Base-by-base conservation (phyloP, 139 green algal species). In the Closterium sp. region DNA sequence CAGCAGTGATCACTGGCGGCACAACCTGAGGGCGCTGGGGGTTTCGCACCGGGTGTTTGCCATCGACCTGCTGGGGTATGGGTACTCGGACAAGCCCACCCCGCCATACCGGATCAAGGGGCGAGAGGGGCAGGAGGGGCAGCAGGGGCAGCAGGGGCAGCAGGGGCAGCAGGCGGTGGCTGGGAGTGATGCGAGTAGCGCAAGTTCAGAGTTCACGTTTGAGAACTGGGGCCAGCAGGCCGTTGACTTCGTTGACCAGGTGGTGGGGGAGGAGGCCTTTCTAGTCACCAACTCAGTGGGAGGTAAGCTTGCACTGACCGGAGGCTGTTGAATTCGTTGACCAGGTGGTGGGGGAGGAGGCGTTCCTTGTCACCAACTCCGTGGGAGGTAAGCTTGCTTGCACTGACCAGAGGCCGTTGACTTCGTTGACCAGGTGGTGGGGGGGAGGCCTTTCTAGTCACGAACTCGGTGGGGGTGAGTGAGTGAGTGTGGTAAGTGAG, bases 31-130 rank as follows among this genome's bases (percentile, higher is more conserved):
- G 0, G 94, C 88, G 31, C 91, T 99, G 23, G 97, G 91, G 1
- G 19, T 91, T 31, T 85, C 93, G 36, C 38, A 89, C 30, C 93
- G 94, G 0, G 95, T 94, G 0, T 99, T 94, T 89, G 96, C 98
- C 33, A 97, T 99, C 19, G 98, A 99, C 92, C 93, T 99, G 36
- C 94, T 99, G 7, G 98, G 98, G 0, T 99, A 97, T 89, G 96
- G 95, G 28, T 97, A 94, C 90, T 92, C 69, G 84, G 85, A 97
- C 93, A 98, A 98, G 93, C 98, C 98, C 25, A 87, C 96, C 88
- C 97, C 97, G 55, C 84, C 87, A 16, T 76, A 76, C 55, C 55
- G 55, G 55, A 76, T 76, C 16, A 76, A 76, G 55, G 25, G n/a
- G n/a, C n/a, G n/a, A n/a, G n/a, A n/a, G n/a, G n/a, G n/a, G n/a